Conservation (phyloP, 2,329 filamentous ascomycete species). For the Fusarium solani-melongenae region DNA sequence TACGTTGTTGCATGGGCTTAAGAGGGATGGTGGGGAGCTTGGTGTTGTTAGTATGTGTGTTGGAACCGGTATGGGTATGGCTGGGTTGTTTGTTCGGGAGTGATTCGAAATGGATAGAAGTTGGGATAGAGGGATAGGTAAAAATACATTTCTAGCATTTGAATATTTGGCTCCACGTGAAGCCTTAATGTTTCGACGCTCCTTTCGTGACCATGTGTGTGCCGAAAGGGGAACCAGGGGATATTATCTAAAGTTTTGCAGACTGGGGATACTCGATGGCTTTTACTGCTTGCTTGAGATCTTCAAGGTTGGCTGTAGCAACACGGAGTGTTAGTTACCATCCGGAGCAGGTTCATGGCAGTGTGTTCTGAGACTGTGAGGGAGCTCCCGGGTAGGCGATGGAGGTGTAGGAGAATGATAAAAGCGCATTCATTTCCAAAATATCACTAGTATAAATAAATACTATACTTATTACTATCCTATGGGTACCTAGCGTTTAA, state of each 20-base stretch:
- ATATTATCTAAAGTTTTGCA: not conserved
- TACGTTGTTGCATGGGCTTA: conserved; percentile 75
- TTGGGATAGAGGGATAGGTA: not conserved
- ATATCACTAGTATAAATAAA: rapidly evolving
- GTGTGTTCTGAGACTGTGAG: not conserved
- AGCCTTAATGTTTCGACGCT: not conserved
- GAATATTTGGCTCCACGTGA: not conserved
- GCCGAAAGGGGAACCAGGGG: not conserved
- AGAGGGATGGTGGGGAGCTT: conserved; percentile 76
- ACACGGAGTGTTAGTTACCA: not conserved
- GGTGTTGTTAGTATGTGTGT: conserved; percentile 94
- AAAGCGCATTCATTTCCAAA: not conserved
- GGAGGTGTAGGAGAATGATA: not conserved
- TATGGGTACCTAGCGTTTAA: not conserved
- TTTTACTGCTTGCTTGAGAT: not conserved
- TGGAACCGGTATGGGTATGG: conserved; percentile 62
- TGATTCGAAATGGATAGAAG: not conserved
- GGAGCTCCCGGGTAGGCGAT: not conserved
- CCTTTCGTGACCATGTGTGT: not conserved
- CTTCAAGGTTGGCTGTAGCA: not conserved
- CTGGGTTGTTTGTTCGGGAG: conserved; percentile 40
- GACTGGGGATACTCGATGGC: not conserved
- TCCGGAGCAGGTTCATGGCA: not conserved
- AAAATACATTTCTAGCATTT: not conserved
- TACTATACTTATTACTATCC: not conserved